A percentile compares a stretch with the other conserved stretches of the same genome.
Evolutionary conservation across 305 asterid species (phyloP).

Genomic region (Withania somnifera): DNA sequence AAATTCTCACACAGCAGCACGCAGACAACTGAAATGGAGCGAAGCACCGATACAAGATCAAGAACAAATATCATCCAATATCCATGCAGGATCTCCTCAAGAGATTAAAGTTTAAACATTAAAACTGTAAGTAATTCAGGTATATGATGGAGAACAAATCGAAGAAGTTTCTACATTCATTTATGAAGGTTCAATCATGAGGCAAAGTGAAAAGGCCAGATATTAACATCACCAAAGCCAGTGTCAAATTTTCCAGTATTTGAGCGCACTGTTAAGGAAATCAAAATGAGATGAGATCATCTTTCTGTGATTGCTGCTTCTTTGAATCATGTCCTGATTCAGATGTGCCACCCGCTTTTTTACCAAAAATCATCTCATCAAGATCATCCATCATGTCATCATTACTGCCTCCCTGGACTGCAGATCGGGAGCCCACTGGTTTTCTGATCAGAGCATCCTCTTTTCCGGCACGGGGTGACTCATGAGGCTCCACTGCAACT

Average conservation of each 20-base stretch:
- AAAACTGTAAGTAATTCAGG: neutral
- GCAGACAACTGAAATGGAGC: constrained; percentile 10
- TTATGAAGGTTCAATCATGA: neutral
- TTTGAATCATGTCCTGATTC: constrained; percentile 38
- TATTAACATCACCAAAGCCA: constrained; percentile 11
- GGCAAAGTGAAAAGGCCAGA: neutral
- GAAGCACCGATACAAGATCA: neutral
- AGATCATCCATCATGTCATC: constrained; percentile 96
- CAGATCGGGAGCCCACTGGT: constrained; percentile 33
- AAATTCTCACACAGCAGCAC: neutral
- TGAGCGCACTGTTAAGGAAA: neutral
- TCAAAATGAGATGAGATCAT: constrained; percentile 78
- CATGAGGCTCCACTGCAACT: constrained; percentile 80
- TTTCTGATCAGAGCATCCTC: constrained; percentile 62
- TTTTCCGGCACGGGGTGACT: constrained; percentile 53
- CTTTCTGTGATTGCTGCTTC: constrained; percentile 60
- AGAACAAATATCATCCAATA: constrained; percentile 2
- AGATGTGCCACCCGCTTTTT: constrained; percentile 54
- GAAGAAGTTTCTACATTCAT: neutral
- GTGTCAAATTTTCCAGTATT: neutral
- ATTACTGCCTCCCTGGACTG: constrained; percentile 42
- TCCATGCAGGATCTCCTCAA: neutral
- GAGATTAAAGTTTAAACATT: neutral
- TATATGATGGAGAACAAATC: constrained; percentile 5
- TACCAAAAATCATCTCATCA: constrained; percentile 97